Base-by-base conservation (phyloP, 202 grass and related monocot genomes). In the Bolboschoenoplectus hybrid region DNA sequence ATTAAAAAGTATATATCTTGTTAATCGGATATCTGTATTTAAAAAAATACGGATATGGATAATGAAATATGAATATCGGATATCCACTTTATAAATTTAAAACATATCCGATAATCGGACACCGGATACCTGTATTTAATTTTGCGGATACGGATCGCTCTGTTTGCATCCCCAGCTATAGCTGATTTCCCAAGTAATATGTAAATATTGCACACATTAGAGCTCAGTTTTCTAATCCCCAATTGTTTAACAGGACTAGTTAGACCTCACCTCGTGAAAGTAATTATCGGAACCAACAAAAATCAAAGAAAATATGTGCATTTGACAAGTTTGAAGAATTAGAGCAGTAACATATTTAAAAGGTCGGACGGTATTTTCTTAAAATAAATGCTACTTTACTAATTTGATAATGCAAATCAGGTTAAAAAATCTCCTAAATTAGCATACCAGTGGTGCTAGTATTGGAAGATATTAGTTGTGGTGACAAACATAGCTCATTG, bases 401-500 rank as follows among this genome's bases (percentile, higher is more conserved):
- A 57, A 16, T 57, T 57, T 17, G 1, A 57, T 3, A 14, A 13
- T 4, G 14, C 32, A 63, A 63, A 63, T 63, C 60, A 63, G 55
- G 55, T 0, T 62, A 66, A 39, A 68, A 68, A 7, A 68, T 16
- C 11, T 68, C 36, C 36, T 68, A 16, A 68, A 16, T 68, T 68
- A 68, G 65, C 4, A 40, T 67, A 67, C 36, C 36, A 40, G 65
- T 14, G 10, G 65, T 67, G 65, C 13, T 14, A 14, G 65, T 67
- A 40, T 14, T 67, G 65, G 12, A 68, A 41, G 12, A 68, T 26
- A 68, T 68, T 39, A 12, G 36, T 68, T 68, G 36, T 16, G 38
- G 41, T 68, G 65, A 41, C 65, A 68, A 68, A 68, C 65, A 68
- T 68, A 68, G 65, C 12, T 68, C 40, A 68, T 68, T 68, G 36